Evolutionary conservation across 176 grass and related monocot genomes (phyloP).

Genomic region (barley (Hordeum vulgare)): MorexV3_pseudomolecules_assembly NC_058519.1:227557221-227557720

Average conservation of each 20-base stretch:
- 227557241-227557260: not conserved
- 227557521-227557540: not conserved
- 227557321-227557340: not conserved
- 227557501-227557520: not conserved
- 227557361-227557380: not conserved
- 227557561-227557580: not conserved
- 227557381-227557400: no score
- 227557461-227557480: no score
- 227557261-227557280: not conserved
- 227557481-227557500: not conserved
- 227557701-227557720: not conserved
- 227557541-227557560: not conserved
- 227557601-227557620: no score
- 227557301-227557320: not conserved
- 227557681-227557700: not conserved
- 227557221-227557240: not conserved
- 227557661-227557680: not conserved
- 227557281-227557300: not conserved
- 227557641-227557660: not conserved
- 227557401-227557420: no score
- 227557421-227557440: no score
- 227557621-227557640: not conserved
- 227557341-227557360: not conserved
- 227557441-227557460: no score
- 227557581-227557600: not conserved